These are phyloP conservation scores for Hepatocystis sp. DNA, from an alignment of 169 alveolate genomes.

Conservation along the genomic window DNA sequence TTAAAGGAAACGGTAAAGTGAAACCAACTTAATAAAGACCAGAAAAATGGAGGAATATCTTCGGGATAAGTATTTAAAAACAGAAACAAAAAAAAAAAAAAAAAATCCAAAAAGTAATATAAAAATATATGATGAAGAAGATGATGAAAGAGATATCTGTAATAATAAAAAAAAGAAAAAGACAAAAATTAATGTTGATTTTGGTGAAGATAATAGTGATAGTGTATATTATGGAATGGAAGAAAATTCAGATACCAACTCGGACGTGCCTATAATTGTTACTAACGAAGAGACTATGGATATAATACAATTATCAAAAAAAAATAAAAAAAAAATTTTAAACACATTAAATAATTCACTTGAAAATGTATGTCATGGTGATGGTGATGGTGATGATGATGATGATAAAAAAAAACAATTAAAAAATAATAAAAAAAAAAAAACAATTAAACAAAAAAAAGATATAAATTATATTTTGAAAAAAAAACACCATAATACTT, in stretches of 20 bases:
- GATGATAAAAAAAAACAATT: not conserved
- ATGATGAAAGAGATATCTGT: slow-evolving; percentile 1
- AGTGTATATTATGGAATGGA: not conserved
- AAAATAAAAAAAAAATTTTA: slow-evolving; percentile 59
- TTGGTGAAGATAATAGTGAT: not conserved
- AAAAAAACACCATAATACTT: too few relatives aligned
- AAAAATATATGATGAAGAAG: slow-evolving; percentile 56
- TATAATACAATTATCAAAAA: slow-evolving; percentile 21
- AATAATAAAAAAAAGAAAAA: too few relatives aligned
- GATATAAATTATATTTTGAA: too few relatives aligned
- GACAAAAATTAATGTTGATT: too few relatives aligned
- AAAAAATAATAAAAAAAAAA: too few relatives aligned
- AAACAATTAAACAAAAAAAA: too few relatives aligned
- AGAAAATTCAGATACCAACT: slow-evolving; percentile 20
- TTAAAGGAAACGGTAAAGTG: too few relatives aligned
- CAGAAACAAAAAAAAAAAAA: slow-evolving; percentile 5
- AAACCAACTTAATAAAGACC: too few relatives aligned
- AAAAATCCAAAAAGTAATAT: slow-evolving; percentile 3
- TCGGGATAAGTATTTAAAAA: slow-evolving; percentile 32
- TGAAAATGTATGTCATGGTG: too few relatives aligned
- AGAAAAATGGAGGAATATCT: slow-evolving; percentile 41
- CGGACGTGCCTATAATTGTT: slow-evolving; percentile 49
- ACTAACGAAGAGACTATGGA: slow-evolving; percentile 14
- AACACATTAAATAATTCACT: slow-evolving; percentile 1
- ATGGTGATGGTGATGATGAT: too few relatives aligned